Conservation (phyloP, 108 stramenopile species). For the Licmophora abbreviata region DNA sequence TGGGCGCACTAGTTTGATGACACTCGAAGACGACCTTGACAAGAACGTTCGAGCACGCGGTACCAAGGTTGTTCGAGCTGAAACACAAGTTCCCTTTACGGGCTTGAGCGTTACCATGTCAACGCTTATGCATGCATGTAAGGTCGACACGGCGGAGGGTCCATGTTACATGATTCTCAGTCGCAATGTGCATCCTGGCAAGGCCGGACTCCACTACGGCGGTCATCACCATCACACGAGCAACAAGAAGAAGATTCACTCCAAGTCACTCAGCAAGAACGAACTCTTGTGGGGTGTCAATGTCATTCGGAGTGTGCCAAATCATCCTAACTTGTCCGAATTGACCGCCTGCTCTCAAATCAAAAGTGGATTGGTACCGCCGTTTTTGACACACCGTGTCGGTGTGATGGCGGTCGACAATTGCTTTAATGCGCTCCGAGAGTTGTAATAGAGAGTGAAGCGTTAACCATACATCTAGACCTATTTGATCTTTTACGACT, state of each 20-base stretch:
- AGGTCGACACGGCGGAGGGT: constrained; percentile 26
- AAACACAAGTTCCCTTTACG: constrained; percentile 49
- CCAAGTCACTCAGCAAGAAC: constrained; percentile 24
- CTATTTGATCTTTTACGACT: too few relatives aligned
- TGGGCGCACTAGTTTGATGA: constrained; percentile 19
- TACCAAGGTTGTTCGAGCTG: constrained; percentile 37
- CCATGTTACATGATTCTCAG: constrained; percentile 34
- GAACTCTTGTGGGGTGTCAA: constrained; percentile 47
- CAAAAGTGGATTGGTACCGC: constrained; percentile 27
- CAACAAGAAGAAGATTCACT: neutral
- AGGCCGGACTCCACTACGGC: constrained; percentile 16
- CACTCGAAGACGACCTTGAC: constrained; percentile 8
- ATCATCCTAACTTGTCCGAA: constrained; percentile 30
- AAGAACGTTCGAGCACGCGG: neutral
- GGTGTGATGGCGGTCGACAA: constrained; percentile 41
- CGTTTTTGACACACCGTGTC: constrained; percentile 29
- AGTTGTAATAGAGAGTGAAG: too few relatives aligned
- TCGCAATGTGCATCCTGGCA: constrained; percentile 12
- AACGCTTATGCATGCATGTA: constrained; percentile 34
- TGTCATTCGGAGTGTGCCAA: constrained; percentile 34
- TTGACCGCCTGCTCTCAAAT: constrained; percentile 40
- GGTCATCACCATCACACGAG: neutral
- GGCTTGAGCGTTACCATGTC: constrained; percentile 24
- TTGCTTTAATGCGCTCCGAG: constrained; percentile 37
- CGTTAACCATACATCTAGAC: too few relatives aligned